A percentile compares a stretch with the other conserved stretches of the same genome.
Evolutionary conservation across 2,329 filamentous ascomycete genomes (phyloP).

Genomic region (Akanthomyces dipterigenus): DNA sequence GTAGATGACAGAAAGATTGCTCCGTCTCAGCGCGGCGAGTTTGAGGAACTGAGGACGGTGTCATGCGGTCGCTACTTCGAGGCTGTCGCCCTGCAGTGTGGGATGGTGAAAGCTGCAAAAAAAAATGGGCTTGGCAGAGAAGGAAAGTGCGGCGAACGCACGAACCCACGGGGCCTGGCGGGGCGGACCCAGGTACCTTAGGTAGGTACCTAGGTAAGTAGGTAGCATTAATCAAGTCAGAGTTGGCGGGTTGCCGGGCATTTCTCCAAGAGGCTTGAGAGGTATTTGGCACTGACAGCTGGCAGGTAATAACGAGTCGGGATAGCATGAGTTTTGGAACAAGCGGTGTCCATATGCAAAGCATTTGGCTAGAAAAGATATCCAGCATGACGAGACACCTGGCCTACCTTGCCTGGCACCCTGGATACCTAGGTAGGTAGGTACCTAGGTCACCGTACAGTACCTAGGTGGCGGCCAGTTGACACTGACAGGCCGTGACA

Average conservation of each 20-base stretch:
- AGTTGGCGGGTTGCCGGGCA: neutral
- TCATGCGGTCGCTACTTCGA: neutral
- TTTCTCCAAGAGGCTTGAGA: neutral
- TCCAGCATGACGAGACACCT: too few species aligned
- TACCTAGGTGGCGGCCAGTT: neutral
- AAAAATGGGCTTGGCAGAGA: neutral
- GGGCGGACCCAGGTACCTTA: neutral
- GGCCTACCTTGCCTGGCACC: too few species aligned
- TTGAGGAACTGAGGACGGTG: neutral
- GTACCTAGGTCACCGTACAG: too few species aligned
- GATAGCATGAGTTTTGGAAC: neutral
- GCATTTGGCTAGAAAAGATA: neutral
- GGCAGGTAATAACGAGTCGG: too few species aligned
- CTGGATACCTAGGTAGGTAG: neutral
- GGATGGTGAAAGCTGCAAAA: neutral
- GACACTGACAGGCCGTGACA: neutral
- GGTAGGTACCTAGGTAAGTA: too few species aligned
- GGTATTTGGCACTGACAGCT: neutral
- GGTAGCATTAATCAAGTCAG: neutral
- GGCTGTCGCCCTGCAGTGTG: neutral
- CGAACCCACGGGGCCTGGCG: neutral
- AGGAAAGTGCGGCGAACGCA: neutral
- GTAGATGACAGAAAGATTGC: neutral
- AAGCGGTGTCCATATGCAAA: neutral
- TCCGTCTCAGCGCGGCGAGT: neutral